Base-by-base conservation (phyloP, 352 stramenopile genomes). In the Plasmopara muralis region DNA sequence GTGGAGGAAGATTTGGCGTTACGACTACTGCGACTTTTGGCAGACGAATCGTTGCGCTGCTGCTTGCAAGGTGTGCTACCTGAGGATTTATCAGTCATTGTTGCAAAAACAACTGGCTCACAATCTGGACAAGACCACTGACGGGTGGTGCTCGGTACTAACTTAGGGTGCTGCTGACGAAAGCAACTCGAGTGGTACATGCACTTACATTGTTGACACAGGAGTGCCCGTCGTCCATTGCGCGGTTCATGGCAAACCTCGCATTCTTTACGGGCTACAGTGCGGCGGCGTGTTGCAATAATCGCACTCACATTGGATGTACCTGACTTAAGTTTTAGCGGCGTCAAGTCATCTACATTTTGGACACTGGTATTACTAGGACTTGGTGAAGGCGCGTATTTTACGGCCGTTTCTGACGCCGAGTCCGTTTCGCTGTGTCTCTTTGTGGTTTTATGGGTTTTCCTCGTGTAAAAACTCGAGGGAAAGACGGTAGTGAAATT, bases 161-260 rank as follows among this genome's bases (percentile, higher is more conserved):
- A 44, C 49, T 90, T 90, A 28, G 66, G 56, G 51, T 81, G 88
- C 57, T 87, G 75, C 52, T 89, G 82, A 31, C 83, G 80, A 57
- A 85, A 90, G 71, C 83, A 93, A 51, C 77, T 91, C 31, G 71
- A 72, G 68, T 93, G 83, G 43, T 88, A 93, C 75, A 90, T 90
- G 51, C 71, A 73, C 66, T 89, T 88, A 64, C 83, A 93, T 50
- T 71, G 72, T 30, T 70, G 61, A 48, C 83, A 93, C 34, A 93
- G 62, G 59, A 93, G 68, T 20, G 80, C 83, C n/a, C 78, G 78
- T 10, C 80, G 72, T 33, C 77, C 80, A 51, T 89, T 87, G 30
- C 80, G 77, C 31, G 72, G 76, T 53, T 91, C 77, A 40, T 83
- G 69, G 43, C 80, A 91, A 43, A 82, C 72, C 38, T 87, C 67